Evolutionary conservation across 495 filamentous ascomycete genomes (phyloP).

Genomic region (Immersiella caudata): DNA sequence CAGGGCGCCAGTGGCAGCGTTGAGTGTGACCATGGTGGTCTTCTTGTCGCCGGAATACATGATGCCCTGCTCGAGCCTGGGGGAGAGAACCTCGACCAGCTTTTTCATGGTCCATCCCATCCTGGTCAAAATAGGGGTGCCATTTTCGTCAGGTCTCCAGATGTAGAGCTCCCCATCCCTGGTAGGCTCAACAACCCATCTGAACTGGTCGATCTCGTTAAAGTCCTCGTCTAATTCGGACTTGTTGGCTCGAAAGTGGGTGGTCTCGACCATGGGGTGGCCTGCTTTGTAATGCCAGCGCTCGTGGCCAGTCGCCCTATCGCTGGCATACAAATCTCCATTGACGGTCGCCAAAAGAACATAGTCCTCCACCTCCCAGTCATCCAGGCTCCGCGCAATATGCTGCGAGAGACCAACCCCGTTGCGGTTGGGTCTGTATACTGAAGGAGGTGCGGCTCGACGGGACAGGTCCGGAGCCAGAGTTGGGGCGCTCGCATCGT

Average conservation of each 20-base stretch:
- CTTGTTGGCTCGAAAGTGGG: constrained; percentile 74
- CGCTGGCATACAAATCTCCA: constrained; percentile 90
- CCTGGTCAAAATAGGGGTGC: constrained; percentile 69
- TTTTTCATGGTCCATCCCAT: constrained; percentile 83
- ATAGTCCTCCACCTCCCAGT: constrained; percentile 99
- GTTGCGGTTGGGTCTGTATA: constrained; percentile 54
- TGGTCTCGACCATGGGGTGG: constrained; percentile 86
- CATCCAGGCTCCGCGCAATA: constrained; percentile 93
- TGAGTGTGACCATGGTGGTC: constrained; percentile 82
- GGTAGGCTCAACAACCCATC: constrained; percentile 97
- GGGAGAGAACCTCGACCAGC: constrained; percentile 68
- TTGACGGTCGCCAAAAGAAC: constrained; percentile 99
- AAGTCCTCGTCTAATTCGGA: constrained; percentile 60
- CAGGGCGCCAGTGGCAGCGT: constrained; percentile 79
- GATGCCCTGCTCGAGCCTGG: constrained; percentile 69
- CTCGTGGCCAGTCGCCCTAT: constrained; percentile 79
- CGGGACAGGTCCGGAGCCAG: constrained; percentile 88
- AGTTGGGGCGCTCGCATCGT: constrained; percentile 91
- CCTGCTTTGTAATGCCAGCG: constrained; percentile 84
- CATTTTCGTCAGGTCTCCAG: constrained; percentile 70
- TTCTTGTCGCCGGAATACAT: constrained; percentile 91
- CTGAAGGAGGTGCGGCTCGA: constrained; percentile 75
- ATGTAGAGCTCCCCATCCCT: constrained; percentile 87
- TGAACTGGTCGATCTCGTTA: constrained; percentile 72
- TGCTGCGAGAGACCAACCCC: constrained; percentile 71